These are phyloP conservation scores for Penicillium coffeae DNA, from an alignment of 495 filamentous ascomycete genomes.

Conservation along the genomic window DNA sequence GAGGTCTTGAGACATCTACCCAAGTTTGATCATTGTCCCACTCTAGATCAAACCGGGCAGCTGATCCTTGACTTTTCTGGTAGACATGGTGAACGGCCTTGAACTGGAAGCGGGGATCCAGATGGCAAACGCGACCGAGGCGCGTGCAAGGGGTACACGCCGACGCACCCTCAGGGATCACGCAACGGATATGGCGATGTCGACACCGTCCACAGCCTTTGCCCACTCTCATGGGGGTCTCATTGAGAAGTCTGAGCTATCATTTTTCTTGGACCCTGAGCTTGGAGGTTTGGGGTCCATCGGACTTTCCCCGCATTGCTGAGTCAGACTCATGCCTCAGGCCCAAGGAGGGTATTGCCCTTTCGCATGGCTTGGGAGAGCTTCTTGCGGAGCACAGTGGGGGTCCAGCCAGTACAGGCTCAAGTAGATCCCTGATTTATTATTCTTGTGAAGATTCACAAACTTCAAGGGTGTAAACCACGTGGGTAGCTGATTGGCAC, in stretches of 20 bases:
- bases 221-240: conserved; percentile 31
- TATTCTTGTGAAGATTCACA: too few species aligned
- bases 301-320: conserved; percentile 5
- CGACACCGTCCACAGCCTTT: conserved; percentile 40
- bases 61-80: conserved; percentile 27
- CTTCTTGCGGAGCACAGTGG: too few species aligned
- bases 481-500: too few species aligned
- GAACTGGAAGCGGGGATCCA: conserved; percentile 38
- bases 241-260: neutral
- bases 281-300: neutral
- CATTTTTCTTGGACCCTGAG: neutral
- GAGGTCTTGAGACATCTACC: conserved; percentile 28
- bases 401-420: too few species aligned
- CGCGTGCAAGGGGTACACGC: conserved; percentile 32
- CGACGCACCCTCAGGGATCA: conserved; percentile 25
- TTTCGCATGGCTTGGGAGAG: too few species aligned
- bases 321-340: too few species aligned
- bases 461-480: too few species aligned
- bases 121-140: conserved; percentile 29
- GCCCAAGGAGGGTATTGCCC: too few species aligned
- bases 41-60: conserved; percentile 30
- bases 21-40: conserved; percentile 35
- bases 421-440: too few species aligned
- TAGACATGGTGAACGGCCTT: conserved; percentile 35
- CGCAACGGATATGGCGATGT: conserved; percentile 39